Evolutionary conservation across 257 asterid species (phyloP).

Genomic region (Nicotiana attenuata): DNA sequence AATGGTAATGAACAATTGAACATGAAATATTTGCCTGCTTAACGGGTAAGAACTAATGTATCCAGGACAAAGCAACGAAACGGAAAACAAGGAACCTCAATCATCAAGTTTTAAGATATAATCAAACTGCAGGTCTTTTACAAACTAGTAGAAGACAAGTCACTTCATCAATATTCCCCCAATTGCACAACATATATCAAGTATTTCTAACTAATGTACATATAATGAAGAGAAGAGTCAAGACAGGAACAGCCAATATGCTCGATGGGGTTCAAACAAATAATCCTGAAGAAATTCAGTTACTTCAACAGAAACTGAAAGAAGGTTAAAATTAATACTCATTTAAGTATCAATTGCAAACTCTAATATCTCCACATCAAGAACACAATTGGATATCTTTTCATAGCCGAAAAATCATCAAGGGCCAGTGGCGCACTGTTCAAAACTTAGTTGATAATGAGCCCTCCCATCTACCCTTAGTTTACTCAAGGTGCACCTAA

Average conservation of each 20-base stretch:
- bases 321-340: background rate
- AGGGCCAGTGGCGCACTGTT: background rate
- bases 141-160: no score
- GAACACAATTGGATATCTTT: background rate
- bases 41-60: background rate
- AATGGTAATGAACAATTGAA: background rate
- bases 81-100: background rate
- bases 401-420: background rate
- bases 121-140: background rate
- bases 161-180: no score
- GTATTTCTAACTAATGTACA: no score
- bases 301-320: background rate
- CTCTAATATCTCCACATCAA: background rate
- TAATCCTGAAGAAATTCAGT: background rate
- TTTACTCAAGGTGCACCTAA: no score
- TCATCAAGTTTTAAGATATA: background rate
- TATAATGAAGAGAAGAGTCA: no score
- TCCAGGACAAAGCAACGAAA: background rate
- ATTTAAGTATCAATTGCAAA: background rate
- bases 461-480: background rate
- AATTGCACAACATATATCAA: no score
- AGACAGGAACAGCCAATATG: background rate
- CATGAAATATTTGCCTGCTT: background rate
- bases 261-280: background rate
- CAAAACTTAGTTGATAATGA: background rate